phyloP scores from a whole-genome alignment of 2,329 filamentous ascomycete species.

The Gaeumannomyces sp. region DNA sequence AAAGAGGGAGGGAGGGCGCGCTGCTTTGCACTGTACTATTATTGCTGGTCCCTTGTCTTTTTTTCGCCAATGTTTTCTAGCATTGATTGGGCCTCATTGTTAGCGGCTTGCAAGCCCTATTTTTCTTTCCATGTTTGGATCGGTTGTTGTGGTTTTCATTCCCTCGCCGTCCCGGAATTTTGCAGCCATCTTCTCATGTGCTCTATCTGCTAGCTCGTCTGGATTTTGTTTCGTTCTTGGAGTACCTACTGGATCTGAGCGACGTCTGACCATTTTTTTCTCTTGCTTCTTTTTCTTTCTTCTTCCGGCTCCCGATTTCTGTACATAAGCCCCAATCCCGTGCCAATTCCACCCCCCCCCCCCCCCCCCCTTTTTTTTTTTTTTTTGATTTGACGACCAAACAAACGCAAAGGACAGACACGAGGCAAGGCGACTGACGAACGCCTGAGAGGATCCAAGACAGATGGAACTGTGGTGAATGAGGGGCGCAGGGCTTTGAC shows the following conservation, averaged over 20 bases:
- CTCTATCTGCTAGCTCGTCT: neutral
- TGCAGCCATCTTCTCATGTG: neutral
- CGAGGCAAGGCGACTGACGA: neutral
- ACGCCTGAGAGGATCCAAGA: too few species aligned
- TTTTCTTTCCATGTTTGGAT: neutral
- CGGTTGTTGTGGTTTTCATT: neutral
- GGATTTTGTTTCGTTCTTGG: neutral
- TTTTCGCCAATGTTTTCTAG: neutral
- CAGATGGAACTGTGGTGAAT: neutral
- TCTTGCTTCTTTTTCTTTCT: neutral
- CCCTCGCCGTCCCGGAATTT: neutral
- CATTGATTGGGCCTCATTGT: neutral
- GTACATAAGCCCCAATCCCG: neutral
- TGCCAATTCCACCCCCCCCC: too few species aligned
- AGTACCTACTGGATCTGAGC: too few species aligned
- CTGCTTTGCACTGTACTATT: neutral
- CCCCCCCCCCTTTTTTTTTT: too few species aligned
- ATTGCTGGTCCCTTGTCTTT: neutral
- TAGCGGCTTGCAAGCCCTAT: neutral
- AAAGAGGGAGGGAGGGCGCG: neutral
- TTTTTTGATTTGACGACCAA: neutral
- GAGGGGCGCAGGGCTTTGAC: too few species aligned
- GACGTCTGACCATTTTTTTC: neutral
- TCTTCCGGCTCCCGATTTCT: neutral
- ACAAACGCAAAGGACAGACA: neutral